Evolutionary conservation across 1,284 basidiomycete species (phyloP).

Genomic region (Erythrobasidium hasegawianum): DNA sequence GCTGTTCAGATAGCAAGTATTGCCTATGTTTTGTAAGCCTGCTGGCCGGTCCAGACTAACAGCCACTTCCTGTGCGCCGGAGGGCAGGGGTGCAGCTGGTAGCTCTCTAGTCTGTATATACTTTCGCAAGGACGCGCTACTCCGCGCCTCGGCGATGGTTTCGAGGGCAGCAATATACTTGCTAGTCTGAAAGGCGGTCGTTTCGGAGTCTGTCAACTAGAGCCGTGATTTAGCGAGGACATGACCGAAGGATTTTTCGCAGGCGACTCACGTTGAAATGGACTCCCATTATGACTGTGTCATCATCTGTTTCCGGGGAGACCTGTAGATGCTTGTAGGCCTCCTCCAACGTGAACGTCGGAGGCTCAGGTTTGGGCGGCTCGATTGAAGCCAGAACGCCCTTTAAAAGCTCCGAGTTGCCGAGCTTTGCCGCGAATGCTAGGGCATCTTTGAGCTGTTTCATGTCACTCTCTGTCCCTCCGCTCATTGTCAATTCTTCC

Average conservation of each 20-base stretch:
- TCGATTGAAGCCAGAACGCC: slow-evolving; percentile 3
- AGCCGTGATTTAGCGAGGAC: slow-evolving; percentile 12
- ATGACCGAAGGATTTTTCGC: neutral
- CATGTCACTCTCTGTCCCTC: slow-evolving; percentile 24
- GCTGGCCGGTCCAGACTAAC: slow-evolving; percentile 39
- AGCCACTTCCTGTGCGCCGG: slow-evolving; percentile 25
- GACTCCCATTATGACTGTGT: slow-evolving; percentile 68
- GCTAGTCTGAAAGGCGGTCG: slow-evolving; percentile 45
- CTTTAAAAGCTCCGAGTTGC: neutral
- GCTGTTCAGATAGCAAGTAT: slow-evolving; percentile 89
- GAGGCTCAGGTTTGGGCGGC: slow-evolving; percentile 53
- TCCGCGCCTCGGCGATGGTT: slow-evolving; percentile 59
- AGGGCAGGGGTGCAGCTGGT: slow-evolving; percentile 56
- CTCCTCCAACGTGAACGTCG: slow-evolving; percentile 63
- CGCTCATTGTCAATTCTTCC: slow-evolving; percentile 28
- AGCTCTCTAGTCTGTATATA: slow-evolving; percentile 65
- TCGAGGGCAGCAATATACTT: slow-evolving; percentile 46
- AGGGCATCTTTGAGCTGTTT: slow-evolving; percentile 35
- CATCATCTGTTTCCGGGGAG: slow-evolving; percentile 66
- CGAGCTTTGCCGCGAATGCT: slow-evolving; percentile 24
- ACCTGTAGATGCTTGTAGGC: slow-evolving; percentile 72
- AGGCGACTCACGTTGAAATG: slow-evolving; percentile 61
- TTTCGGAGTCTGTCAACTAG: slow-evolving; percentile 62
- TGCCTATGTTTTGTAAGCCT: slow-evolving; percentile 59
- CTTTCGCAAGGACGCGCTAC: slow-evolving; percentile 65